A percentile compares a stretch with the other conserved stretches of the same genome.
Evolutionary conservation across 2,329 filamentous ascomycete genomes (phyloP).

Genomic region (Xylaria hypoxylon): DNA sequence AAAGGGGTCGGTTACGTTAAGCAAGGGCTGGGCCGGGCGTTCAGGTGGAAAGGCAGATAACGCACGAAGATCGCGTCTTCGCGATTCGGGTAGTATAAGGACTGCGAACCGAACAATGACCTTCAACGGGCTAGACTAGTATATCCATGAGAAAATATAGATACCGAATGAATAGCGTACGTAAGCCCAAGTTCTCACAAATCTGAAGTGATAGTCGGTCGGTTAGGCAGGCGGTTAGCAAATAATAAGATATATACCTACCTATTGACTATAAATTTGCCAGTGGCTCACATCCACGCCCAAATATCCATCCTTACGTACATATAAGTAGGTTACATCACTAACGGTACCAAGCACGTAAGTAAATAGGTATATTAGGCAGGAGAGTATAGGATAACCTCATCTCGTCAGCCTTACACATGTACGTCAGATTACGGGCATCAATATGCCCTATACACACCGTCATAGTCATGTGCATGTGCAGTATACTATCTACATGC

Average conservation of each 20-base stretch:
- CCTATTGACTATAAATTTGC: too few relatives aligned
- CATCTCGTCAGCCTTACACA: neutral
- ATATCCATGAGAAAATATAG: neutral
- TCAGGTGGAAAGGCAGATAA: neutral
- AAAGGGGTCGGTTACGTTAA: neutral
- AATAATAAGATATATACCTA: too few relatives aligned
- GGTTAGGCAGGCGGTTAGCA: too few relatives aligned
- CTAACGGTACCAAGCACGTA: neutral
- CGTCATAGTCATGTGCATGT: neutral
- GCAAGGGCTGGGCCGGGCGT: neutral
- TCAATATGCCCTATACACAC: neutral
- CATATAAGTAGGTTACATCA: neutral
- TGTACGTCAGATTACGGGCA: constrained; percentile 8
- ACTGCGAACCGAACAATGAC: constrained; percentile 1
- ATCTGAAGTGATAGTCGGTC: too few relatives aligned
- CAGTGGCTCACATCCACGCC: too few relatives aligned
- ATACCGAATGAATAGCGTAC: neutral
- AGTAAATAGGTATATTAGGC: constrained; percentile 9
- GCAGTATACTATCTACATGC: too few relatives aligned
- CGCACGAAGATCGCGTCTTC: neutral
- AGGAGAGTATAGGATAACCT: constrained; percentile 8
- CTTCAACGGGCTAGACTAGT: constrained; percentile 21
- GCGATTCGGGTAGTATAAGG: neutral
- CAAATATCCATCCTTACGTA: too few relatives aligned
- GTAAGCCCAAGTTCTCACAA: too few relatives aligned